Percentiles rank a stretch among this genome's conserved stretches.
Conservation (phyloP, 2,329 filamentous ascomycete species). For the Talaromyces sp. region DNA sequence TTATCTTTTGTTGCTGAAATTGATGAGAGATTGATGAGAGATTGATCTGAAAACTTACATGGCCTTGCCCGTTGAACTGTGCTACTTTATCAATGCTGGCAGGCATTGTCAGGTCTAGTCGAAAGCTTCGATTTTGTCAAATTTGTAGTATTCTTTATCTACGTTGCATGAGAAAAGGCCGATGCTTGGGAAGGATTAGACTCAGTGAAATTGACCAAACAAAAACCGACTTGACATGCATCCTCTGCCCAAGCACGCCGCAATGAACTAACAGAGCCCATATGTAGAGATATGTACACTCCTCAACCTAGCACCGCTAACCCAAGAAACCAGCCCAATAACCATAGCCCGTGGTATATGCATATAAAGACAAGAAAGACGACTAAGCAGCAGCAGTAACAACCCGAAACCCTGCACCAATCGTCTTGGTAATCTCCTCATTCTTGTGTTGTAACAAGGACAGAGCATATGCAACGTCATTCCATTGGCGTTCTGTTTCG, state of each 20-base stretch:
- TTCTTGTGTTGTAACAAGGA: conserved; percentile 74
- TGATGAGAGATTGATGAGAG: background rate
- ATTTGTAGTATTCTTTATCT: background rate
- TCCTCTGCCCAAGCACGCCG: background rate
- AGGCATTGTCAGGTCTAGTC: background rate
- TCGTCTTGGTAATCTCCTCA: conserved; percentile 44
- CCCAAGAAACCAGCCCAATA: background rate
- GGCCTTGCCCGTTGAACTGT: too few relatives aligned
- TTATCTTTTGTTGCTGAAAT: background rate
- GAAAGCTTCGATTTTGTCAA: background rate
- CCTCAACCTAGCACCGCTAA: background rate
- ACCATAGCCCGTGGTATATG: background rate
- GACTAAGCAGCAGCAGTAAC: conserved; percentile 58
- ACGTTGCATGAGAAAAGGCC: background rate
- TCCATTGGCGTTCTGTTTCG: conserved; percentile 94
- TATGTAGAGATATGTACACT: background rate
- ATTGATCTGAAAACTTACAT: background rate
- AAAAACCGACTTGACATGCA: background rate
- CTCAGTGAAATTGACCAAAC: background rate
- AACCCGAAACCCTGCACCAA: conserved; percentile 53
- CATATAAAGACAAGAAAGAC: background rate
- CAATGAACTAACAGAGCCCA: background rate
- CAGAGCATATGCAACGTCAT: conserved; percentile 89
- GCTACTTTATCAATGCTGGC: too few relatives aligned
- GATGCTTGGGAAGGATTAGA: background rate